These are phyloP conservation scores for Microascus cirrosus DNA, from an alignment of 2,329 filamentous ascomycete genomes.

Conservation along the genomic window DNA sequence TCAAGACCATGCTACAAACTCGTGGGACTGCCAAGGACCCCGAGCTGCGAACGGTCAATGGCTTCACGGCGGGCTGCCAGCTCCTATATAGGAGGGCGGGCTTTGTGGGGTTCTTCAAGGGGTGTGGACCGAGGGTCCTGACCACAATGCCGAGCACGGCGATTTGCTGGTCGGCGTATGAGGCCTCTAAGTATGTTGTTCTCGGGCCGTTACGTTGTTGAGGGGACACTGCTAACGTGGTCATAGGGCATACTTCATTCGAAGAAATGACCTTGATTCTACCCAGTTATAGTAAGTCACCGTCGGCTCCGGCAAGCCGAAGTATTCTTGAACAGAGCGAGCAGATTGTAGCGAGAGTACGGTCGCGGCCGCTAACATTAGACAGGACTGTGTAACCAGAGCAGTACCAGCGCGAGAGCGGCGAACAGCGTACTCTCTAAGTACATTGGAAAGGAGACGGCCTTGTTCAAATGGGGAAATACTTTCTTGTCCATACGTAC, in stretches of 20 bases:
- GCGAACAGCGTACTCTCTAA: neutral
- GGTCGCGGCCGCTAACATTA: neutral
- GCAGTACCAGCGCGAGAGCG: neutral
- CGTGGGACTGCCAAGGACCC: conserved; percentile 71
- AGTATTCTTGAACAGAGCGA: neutral
- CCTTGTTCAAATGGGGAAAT: neutral
- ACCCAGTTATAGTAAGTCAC: neutral
- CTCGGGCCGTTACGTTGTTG: neutral
- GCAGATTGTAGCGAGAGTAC: neutral
- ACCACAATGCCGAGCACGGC: conserved; percentile 98
- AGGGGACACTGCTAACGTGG: neutral
- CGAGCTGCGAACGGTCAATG: conserved; percentile 76
- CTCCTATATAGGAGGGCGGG: conserved; percentile 81
- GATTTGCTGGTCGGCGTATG: conserved; percentile 89
- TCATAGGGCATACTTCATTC: conserved; percentile 49
- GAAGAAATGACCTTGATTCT: conserved; percentile 28
- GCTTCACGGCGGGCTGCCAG: conserved; percentile 65
- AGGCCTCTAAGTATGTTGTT: conserved; percentile 53
- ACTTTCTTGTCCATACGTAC: neutral
- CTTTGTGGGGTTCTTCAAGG: conserved; percentile 81
- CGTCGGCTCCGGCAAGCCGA: neutral
- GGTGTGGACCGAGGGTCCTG: conserved; percentile 79
- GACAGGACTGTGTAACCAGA: neutral
- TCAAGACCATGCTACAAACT: conserved; percentile 95
- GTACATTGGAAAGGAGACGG: neutral